Evolutionary conservation across 768 basidiomycete species (phyloP), one percentile per base, ranked within the genome.

Genomic region (Sarcomyxa edulis): DNA sequence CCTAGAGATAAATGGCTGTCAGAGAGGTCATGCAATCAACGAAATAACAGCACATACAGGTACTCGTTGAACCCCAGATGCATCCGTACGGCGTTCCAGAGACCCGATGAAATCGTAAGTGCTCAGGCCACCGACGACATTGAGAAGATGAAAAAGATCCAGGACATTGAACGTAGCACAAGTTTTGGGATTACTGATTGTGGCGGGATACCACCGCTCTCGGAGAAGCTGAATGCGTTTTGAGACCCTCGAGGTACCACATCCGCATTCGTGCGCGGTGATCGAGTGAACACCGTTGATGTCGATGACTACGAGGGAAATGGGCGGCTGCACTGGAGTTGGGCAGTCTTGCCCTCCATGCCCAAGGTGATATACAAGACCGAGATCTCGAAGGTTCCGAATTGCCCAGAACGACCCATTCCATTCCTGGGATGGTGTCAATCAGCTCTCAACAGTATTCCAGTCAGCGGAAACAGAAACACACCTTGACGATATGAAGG

Each of bases 201-300:
- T 55, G 2, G 52, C 43, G 1, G 56, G 53, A 21, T 27, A 45
- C 43, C 43, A 45, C 7, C 43, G 22, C 9, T 27, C 20, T 2
- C 32, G 1, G 7, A 58, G 24, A 1, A 58, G 34, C 21, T 54
- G 53, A 15, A 37, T 33, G 19, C 29, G 19, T 2, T 22, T 26
- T 8, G 31, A 9, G 2, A 35, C 35, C 3, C 29, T 46, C n/a
- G n/a, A n/a, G 23, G 50, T 51, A 3, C 16, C 21, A 29, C 59
- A 61, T 7, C 37, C 39, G 32, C 59, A 61, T 29, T 47, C 56
- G 8, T 37, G 26, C 3, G 58, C 32, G 14, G 31, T 29, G 4
- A 59, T 34, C 3, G 18, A 8, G 32, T 59, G 59, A 12, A 52
- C 32, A 9, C 59, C 59, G 23, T 46, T 54, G 19, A 42, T 35